Evolutionary conservation across 2,329 filamentous ascomycete genomes (phyloP).

Genomic region (Ophiosphaerella narmari): DNA sequence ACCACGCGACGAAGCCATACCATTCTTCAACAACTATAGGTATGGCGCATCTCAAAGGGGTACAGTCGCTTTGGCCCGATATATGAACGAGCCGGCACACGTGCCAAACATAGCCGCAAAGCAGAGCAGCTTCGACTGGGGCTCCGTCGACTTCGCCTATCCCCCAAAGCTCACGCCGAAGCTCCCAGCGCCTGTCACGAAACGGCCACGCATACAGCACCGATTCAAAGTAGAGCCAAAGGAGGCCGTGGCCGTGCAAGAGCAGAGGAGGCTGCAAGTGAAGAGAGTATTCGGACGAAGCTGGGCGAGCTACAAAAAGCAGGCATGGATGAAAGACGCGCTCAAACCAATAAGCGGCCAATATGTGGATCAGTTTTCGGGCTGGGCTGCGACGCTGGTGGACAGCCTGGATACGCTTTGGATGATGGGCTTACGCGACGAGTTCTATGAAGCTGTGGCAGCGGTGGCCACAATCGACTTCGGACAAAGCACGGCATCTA

Average conservation of each 20-base stretch:
- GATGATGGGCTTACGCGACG: slow-evolving; percentile 79
- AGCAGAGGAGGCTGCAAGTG: slow-evolving; percentile 30
- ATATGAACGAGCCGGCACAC: slow-evolving; percentile 37
- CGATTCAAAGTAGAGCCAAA: slow-evolving; percentile 24
- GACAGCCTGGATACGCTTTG: slow-evolving; percentile 74
- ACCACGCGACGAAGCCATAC: slow-evolving; percentile 16
- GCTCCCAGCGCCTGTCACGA: slow-evolving; percentile 30
- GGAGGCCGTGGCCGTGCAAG: slow-evolving; percentile 26
- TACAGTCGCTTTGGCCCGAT: slow-evolving; percentile 29
- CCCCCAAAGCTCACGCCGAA: slow-evolving; percentile 32
- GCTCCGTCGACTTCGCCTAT: slow-evolving; percentile 32
- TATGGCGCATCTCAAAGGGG: slow-evolving; percentile 16
- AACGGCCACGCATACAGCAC: slow-evolving; percentile 43
- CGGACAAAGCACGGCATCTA: slow-evolving; percentile 66
- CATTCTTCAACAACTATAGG: slow-evolving; percentile 5
- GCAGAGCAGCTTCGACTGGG: slow-evolving; percentile 41
- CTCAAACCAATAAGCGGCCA: slow-evolving; percentile 61
- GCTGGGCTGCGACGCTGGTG: slow-evolving; percentile 71
- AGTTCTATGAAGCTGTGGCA: slow-evolving; percentile 78
- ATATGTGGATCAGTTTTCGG: slow-evolving; percentile 63
- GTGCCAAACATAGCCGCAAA: slow-evolving; percentile 28
- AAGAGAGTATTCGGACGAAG: slow-evolving; percentile 38
- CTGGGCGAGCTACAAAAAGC: slow-evolving; percentile 64
- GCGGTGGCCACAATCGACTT: slow-evolving; percentile 80
- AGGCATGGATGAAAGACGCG: slow-evolving; percentile 69